Evolutionary conservation across 2,329 filamentous ascomycete species (phyloP).

Genomic region (Aspergillus vadensis): DNA sequence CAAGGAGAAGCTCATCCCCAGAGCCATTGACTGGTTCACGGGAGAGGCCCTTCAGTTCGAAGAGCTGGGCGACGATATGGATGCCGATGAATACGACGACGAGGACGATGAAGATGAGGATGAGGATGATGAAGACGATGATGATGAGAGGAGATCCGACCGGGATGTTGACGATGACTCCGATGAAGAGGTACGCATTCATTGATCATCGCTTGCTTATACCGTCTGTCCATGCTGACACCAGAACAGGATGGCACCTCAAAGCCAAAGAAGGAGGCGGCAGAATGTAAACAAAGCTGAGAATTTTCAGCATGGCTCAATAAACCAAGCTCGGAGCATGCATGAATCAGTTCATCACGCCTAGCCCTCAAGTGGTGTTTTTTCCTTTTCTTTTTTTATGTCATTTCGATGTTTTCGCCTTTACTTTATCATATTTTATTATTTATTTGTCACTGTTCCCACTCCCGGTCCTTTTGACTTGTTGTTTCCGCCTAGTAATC

Average conservation of each 20-base stretch:
- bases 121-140: slow-evolving; percentile 83
- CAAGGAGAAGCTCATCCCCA: slow-evolving; percentile 99
- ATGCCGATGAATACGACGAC: slow-evolving; percentile 81
- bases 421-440: slow-evolving; percentile 21
- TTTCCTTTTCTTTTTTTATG: not conserved
- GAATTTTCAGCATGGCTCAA: slow-evolving; percentile 17
- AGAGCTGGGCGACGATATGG: slow-evolving; percentile 83
- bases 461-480: not conserved
- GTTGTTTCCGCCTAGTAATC: slow-evolving; percentile 2
- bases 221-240: slow-evolving; percentile 1
- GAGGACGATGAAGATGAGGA: slow-evolving; percentile 89
- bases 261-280: slow-evolving; percentile 91
- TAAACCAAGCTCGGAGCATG: not conserved
- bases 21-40: slow-evolving; percentile 99
- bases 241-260: slow-evolving; percentile 73
- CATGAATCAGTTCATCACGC: not conserved
- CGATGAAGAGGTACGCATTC: slow-evolving; percentile 51
- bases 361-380: not conserved
- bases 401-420: slow-evolving; percentile 37
- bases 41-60: slow-evolving; percentile 96
- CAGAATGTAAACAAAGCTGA: slow-evolving; percentile 96
- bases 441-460: not conserved
- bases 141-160: slow-evolving; percentile 70
- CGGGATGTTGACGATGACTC: slow-evolving; percentile 64
- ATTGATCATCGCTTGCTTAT: not conserved